Base-by-base conservation (phyloP, 805 yeast species). In the Metschnikowia arizonensis region DNA sequence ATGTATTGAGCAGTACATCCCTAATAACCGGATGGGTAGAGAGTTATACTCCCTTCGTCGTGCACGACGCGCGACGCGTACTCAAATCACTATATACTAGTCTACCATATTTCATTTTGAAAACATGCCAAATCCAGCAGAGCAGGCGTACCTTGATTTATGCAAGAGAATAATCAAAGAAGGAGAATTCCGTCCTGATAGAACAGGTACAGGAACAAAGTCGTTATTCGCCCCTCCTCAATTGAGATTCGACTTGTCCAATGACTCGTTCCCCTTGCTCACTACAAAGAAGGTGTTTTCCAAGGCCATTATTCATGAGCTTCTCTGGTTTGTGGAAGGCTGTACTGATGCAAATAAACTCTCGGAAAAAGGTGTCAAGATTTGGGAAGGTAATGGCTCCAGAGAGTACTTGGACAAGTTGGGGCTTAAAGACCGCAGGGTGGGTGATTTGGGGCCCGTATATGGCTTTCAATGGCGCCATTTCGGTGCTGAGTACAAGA, bases 381-480 rank as follows among this genome's bases (percentile, higher is more conserved):
- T 93, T 45, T 93, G 99, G 99, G 99, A 93, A 64, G 99, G 99
- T 14, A 93, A 93, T 63, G 99, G 98, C 9, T 86, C 96, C 30
- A 74, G 97, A 49, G 96, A 88, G 64, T 93, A 80, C 62, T 71
- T 93, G 44, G 97, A 93, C 62, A 76, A 79, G 3, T 67, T 89
- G 30, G 99, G 98, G 0, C 75, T 93, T 37, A 75, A 76, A 0
- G 73, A 85, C 48, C 81, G 96, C 61, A 73, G 89, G 48, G 97
- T 81, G 57, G 98, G 98, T 45, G 99, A 93, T 66, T 66, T 93
- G 55, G 99, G 99, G 1, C 99, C 99, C 1, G 97, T 93, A 2
- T 93, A 93, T 63, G 99, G 99, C 0, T 93, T 93, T 69, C 99
- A 93, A 66, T 93, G 99, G 99, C 81, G 99, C 58, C 99, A 93